Evolutionary conservation across 805 yeast species (phyloP).

Genomic region (Saturnispora halmiae): DNA sequence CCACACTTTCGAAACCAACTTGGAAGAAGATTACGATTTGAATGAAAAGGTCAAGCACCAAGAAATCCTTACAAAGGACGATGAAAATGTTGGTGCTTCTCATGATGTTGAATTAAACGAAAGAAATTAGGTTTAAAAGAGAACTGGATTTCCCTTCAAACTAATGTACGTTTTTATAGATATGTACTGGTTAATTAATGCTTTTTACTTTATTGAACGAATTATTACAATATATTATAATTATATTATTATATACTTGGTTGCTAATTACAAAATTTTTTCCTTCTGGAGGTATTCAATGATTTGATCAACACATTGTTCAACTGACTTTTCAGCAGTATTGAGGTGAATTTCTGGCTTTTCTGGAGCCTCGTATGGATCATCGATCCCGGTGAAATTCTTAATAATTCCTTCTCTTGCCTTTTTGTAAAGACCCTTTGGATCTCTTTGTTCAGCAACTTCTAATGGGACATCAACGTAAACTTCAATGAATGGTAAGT

Average conservation of each 20-base stretch:
- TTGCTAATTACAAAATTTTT: slow-evolving; percentile 12
- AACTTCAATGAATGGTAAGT: slow-evolving; percentile 81
- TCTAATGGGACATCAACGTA: slow-evolving; percentile 88
- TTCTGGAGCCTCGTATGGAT: slow-evolving; percentile 92
- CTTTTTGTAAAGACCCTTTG: slow-evolving; percentile 93
- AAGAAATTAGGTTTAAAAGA: neutral
- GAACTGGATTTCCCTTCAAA: too few relatives aligned
- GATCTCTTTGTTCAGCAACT: slow-evolving; percentile 95
- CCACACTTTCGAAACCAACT: slow-evolving; percentile 18
- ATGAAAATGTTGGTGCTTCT: slow-evolving; percentile 11
- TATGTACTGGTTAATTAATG: too few relatives aligned
- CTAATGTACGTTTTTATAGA: too few relatives aligned
- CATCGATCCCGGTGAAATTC: slow-evolving; percentile 92
- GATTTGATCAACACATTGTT: slow-evolving; percentile 60
- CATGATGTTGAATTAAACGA: slow-evolving; percentile 2
- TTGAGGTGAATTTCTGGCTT: slow-evolving; percentile 73
- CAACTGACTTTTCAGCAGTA: slow-evolving; percentile 38
- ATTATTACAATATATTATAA: too few relatives aligned
- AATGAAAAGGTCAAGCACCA: slow-evolving; percentile 15
- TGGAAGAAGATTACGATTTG: slow-evolving; percentile 15
- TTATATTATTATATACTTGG: too few relatives aligned
- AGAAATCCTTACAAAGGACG: slow-evolving; percentile 10
- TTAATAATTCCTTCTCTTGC: slow-evolving; percentile 92
- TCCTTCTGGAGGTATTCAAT: slow-evolving; percentile 45
- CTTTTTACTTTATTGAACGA: too few relatives aligned